Conservation (phyloP, 352 stramenopile genomes). For the Elongisporangium senticosum region DNA sequence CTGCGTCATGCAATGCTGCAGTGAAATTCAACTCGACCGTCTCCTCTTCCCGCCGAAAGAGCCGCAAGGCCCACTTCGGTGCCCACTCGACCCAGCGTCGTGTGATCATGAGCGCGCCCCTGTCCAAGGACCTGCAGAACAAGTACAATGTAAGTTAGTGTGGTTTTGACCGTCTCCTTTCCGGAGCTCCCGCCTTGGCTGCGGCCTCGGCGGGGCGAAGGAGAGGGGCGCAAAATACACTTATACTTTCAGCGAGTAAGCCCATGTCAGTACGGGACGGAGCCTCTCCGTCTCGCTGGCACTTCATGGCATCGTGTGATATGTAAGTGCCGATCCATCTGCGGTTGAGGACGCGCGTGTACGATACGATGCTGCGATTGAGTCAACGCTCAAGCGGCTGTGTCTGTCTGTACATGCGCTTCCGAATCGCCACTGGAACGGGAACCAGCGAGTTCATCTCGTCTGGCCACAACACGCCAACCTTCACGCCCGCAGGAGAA, state of each 20-base stretch:
- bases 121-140: constrained; percentile 99
- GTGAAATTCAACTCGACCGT: constrained; percentile 94
- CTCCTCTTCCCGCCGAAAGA: constrained; percentile 96
- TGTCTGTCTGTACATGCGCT: too few species aligned
- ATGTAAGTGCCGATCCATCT: constrained; percentile 63
- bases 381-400: too few species aligned
- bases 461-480: background rate
- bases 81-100: constrained; percentile 94
- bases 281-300: constrained; percentile 29
- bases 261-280: constrained; percentile 65
- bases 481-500: background rate
- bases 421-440: too few species aligned
- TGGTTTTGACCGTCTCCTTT: constrained; percentile 5
- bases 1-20: constrained; percentile 16
- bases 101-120: constrained; percentile 96
- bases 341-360: too few species aligned
- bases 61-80: constrained; percentile 99
- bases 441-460: too few species aligned
- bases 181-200: too few species aligned
- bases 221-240: constrained; percentile 22
- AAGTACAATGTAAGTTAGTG: constrained; percentile 98
- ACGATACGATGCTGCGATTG: too few species aligned
- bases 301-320: constrained; percentile 88
- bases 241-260: constrained; percentile 87
- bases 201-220: background rate